Evolutionary conservation across 768 basidiomycete species (phyloP).

Genomic region (Suillus placidus): DNA sequence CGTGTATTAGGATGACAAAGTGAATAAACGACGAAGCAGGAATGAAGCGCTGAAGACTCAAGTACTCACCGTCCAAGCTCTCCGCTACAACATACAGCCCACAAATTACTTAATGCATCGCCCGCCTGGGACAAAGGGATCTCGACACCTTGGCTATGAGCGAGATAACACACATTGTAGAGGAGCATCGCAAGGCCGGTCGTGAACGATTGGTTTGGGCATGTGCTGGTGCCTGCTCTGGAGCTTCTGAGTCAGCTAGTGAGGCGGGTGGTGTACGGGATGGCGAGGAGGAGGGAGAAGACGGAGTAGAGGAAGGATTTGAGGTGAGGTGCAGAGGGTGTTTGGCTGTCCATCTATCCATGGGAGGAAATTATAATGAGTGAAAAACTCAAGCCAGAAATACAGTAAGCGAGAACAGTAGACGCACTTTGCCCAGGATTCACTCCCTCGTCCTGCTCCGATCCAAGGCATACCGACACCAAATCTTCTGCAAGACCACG

Average conservation of each 20-base stretch:
- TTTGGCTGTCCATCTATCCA: constrained; percentile 39
- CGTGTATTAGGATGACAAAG: constrained; percentile 6
- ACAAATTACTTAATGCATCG: constrained; percentile 74
- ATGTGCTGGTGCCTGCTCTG: constrained; percentile 22
- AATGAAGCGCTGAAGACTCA: constrained; percentile 20
- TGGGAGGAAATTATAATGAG: too few relatives aligned
- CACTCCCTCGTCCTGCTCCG: constrained; percentile 59
- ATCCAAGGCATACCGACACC: constrained; percentile 82
- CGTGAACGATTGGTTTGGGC: constrained; percentile 58
- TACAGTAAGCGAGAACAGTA: too few relatives aligned
- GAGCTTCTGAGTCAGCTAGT: constrained; percentile 30
- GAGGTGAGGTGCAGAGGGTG: constrained; percentile 69
- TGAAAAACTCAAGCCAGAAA: too few relatives aligned
- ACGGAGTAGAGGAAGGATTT: constrained; percentile 38
- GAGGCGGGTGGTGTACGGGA: constrained; percentile 13
- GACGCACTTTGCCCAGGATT: too few relatives aligned
- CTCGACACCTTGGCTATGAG: constrained; percentile 75
- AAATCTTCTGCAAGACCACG: constrained; percentile 69
- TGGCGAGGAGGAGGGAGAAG: constrained; percentile 24
- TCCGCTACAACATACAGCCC: constrained; percentile 77
- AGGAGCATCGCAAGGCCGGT: constrained; percentile 84
- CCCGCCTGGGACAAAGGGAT: constrained; percentile 79
- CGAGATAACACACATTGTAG: constrained; percentile 83
- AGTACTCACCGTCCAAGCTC: constrained; percentile 75
- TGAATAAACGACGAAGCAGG: neutral